Evolutionary conservation across 2,329 filamentous ascomycete genomes (phyloP).

Genomic region (Cladosporium oxysporum): DNA sequence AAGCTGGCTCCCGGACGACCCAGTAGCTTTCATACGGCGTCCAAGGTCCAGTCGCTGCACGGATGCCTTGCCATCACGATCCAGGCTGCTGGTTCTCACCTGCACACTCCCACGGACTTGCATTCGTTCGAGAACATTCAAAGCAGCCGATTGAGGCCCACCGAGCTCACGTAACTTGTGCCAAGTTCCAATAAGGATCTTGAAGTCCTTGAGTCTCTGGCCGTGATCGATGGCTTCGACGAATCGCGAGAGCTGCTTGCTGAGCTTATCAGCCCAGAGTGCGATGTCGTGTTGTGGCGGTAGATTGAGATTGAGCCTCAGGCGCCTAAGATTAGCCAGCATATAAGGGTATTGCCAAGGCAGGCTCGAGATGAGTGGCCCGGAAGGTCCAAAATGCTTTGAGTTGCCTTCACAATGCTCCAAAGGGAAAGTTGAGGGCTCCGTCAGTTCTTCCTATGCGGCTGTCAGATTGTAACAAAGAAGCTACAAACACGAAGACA

Average conservation of each 20-base stretch:
- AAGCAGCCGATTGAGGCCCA: constrained; percentile 17
- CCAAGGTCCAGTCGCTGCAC: constrained; percentile 23
- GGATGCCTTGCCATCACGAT: constrained; percentile 20
- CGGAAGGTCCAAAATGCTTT: not conserved
- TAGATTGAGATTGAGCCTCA: constrained; percentile 27
- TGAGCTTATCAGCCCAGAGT: constrained; percentile 1
- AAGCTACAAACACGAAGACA: not conserved
- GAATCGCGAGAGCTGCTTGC: constrained; percentile 17
- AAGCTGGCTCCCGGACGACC: not conserved
- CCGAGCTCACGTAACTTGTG: constrained; percentile 19
- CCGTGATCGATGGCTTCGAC: constrained; percentile 26
- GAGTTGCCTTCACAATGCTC: constrained; percentile 14
- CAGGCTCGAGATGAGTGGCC: constrained; percentile 23
- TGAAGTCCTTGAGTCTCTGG: constrained; percentile 22
- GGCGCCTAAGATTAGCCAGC: constrained; percentile 23
- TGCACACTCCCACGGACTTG: constrained; percentile 26
- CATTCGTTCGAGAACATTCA: constrained; percentile 26
- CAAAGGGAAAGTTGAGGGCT: constrained; percentile 16
- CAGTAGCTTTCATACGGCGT: constrained; percentile 24
- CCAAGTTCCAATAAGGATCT: constrained; percentile 25
- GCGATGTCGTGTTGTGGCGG: constrained; percentile 21
- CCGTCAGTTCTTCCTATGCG: not conserved
- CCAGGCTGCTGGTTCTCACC: constrained; percentile 25
- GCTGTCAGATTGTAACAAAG: not conserved
- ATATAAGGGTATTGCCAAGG: constrained; percentile 29